phyloP scores from a whole-genome alignment of 495 filamentous ascomycete species.

The Aspergillus indologenus region DNA sequence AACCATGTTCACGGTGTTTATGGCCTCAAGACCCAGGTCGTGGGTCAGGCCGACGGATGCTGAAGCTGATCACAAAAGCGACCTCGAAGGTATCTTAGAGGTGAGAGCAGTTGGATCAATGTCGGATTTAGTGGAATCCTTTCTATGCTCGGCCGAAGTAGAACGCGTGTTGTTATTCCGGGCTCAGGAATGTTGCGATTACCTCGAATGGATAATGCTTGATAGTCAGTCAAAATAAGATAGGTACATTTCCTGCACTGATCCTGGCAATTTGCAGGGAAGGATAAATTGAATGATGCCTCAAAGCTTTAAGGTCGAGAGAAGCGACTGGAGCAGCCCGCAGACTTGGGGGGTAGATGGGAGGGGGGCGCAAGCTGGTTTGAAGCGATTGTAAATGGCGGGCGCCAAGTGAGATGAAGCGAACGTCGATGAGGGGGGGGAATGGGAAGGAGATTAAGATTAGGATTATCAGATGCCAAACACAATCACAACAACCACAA shows the following conservation, averaged over 20 bases:
- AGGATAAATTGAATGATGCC: neutral
- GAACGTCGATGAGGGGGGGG: conserved; percentile 5
- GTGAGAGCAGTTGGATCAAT: neutral
- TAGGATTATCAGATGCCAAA: conserved; percentile 4
- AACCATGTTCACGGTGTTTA: conserved; percentile 32
- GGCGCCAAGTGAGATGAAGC: neutral
- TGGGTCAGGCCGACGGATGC: neutral
- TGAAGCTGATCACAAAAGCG: neutral
- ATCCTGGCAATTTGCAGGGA: neutral
- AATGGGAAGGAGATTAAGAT: conserved; percentile 11
- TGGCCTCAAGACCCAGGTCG: conserved; percentile 21
- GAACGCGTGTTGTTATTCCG: conserved; percentile 2
- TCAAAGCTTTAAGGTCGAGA: neutral
- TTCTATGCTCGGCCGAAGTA: neutral
- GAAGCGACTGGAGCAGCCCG: neutral
- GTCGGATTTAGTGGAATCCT: neutral
- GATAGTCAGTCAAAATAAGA: conserved; percentile 7
- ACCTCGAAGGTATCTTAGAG: neutral
- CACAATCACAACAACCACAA: conserved; percentile 7
- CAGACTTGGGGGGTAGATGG: neutral
- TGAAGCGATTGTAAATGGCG: conserved; percentile 5
- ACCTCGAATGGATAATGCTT: conserved; percentile 16
- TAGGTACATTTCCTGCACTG: conserved; percentile 16
- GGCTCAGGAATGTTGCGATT: conserved; percentile 23
- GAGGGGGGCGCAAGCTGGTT: neutral